These are phyloP conservation scores for Amanita fuliginea DNA, from an alignment of 768 basidiomycete genomes.

Conservation along the genomic window DNA sequence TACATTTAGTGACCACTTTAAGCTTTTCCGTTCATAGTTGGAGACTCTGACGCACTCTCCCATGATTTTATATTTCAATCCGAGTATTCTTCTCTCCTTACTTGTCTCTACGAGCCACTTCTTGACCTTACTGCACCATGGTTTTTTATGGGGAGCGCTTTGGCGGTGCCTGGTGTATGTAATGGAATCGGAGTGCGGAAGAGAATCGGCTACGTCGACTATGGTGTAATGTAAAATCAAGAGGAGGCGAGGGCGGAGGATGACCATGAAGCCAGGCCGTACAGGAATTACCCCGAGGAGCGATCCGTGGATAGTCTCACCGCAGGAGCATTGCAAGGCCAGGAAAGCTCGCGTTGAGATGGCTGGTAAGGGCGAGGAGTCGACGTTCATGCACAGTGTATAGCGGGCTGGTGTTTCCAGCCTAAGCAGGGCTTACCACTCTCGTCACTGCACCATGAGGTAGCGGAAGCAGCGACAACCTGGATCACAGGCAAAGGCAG, in stretches of 20 bases:
- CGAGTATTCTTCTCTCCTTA: neutral
- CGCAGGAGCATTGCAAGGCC: conserved; percentile 77
- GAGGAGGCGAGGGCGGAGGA: too few relatives aligned
- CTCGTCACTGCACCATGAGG: too few relatives aligned
- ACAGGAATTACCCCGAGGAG: conserved; percentile 56
- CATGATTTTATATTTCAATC: neutral
- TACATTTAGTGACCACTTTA: too few relatives aligned
- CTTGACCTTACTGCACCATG: neutral
- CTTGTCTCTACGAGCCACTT: neutral
- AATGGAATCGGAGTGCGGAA: conserved; percentile 15
- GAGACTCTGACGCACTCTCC: conserved; percentile 5
- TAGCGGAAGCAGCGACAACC: too few relatives aligned
- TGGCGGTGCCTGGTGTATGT: conserved; percentile 1
- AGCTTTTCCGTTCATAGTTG: too few relatives aligned
- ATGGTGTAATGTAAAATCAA: neutral
- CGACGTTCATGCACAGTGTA: too few relatives aligned
- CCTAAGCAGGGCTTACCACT: too few relatives aligned
- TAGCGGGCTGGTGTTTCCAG: too few relatives aligned
- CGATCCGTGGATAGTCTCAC: conserved; percentile 75
- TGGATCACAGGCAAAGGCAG: too few relatives aligned
- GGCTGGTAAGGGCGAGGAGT: conserved; percentile 61
- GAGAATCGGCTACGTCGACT: conserved; percentile 25
- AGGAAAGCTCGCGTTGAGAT: conserved; percentile 71
- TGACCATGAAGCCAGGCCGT: conserved; percentile 75
- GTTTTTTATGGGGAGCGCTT: conserved; percentile 16